Evolutionary conservation across 805 yeast species (phyloP).

Genomic region (Candida easanensis): DNA sequence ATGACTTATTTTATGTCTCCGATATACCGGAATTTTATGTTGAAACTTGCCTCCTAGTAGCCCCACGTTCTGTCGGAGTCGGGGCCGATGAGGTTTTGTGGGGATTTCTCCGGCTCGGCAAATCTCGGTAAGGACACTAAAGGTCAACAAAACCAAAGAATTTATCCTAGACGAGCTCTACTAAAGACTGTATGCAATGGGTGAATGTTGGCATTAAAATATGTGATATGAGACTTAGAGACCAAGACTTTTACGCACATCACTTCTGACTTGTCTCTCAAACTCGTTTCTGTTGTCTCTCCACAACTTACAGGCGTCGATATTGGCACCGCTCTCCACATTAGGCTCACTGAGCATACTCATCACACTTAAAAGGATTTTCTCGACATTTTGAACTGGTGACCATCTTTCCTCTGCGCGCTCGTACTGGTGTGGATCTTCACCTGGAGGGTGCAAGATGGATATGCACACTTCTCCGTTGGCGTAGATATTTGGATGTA

Average conservation of each 20-base stretch:
- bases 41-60: background rate
- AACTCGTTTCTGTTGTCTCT: slow-evolving; percentile 76
- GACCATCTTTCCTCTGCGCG: slow-evolving; percentile 97
- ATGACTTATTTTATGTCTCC: no score
- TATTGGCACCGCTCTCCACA: slow-evolving; percentile 92
- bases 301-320: slow-evolving; percentile 81
- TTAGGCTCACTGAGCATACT: slow-evolving; percentile 98
- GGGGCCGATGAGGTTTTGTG: background rate
- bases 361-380: slow-evolving; percentile 86
- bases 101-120: background rate
- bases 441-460: slow-evolving; percentile 94
- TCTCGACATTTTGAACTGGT: slow-evolving; percentile 97
- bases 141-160: no score
- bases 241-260: slow-evolving; percentile 72
- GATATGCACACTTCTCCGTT: slow-evolving; percentile 97
- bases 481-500: slow-evolving; percentile 91
- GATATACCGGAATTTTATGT: no score
- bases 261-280: slow-evolving; percentile 58
- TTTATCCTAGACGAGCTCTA: no score
- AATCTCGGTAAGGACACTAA: no score
- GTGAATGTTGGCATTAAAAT: no score
- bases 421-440: slow-evolving; percentile 95
- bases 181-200: no score
- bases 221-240: slow-evolving; percentile 43
- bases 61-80: background rate